A percentile compares a stretch with the other conserved stretches of the same genome.
phyloP scores from a whole-genome alignment of 768 basidiomycete species.

The Rhizopogon vesiculosus region DNA sequence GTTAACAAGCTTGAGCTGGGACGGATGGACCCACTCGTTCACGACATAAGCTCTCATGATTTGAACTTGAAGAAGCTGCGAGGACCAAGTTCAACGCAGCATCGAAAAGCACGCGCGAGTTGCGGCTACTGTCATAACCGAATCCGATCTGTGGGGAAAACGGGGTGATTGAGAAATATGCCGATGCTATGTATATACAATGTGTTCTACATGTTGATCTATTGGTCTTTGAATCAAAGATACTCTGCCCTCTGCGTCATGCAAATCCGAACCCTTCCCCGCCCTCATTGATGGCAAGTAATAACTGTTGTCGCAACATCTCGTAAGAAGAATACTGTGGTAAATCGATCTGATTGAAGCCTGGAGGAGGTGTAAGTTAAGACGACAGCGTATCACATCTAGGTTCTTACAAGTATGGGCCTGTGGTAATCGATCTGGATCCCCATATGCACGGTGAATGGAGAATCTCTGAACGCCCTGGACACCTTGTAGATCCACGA shows the following conservation, averaged over 20 bases:
- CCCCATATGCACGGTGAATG: conserved; percentile 90
- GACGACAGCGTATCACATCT: background rate
- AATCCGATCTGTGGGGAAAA: background rate
- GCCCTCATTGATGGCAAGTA: conserved; percentile 93
- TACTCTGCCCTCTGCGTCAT: conserved; percentile 20
- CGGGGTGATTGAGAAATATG: conserved; percentile 12
- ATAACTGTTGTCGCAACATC: conserved; percentile 85
- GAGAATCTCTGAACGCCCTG: conserved; percentile 95
- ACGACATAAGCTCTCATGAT: conserved; percentile 79
- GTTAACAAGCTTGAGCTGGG: conserved; percentile 48
- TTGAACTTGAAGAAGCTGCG: background rate
- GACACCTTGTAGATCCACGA: conserved; percentile 91
- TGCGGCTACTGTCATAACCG: background rate
- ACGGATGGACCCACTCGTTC: conserved; percentile 63
- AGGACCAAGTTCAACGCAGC: background rate
- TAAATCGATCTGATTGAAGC: conserved; percentile 93
- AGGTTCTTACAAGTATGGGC: conserved; percentile 77
- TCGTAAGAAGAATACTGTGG: conserved; percentile 96
- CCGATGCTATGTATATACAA: conserved; percentile 25
- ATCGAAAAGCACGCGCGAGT: too few species aligned
- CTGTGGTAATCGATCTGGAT: conserved; percentile 78
- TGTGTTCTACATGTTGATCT: conserved; percentile 26
- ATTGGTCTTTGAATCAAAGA: background rate
- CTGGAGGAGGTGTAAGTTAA: conserved; percentile 33
- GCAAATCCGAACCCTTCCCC: conserved; percentile 94